Conservation (phyloP, 345 rosid species). For the Acer yangbiense region DNA sequence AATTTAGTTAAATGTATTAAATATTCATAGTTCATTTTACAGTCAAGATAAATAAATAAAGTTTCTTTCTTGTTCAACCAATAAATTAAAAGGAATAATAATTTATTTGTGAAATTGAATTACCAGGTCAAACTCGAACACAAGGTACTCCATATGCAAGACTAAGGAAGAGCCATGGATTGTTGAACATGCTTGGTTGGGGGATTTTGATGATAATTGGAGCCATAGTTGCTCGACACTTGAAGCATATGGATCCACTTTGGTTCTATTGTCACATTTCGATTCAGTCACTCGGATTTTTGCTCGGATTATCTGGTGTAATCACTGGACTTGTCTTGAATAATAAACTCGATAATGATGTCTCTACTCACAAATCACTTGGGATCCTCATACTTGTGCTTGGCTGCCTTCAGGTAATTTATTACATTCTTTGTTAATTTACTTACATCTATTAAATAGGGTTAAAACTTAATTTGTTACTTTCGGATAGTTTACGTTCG, state of each 20-base stretch:
- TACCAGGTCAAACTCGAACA: conserved; percentile 37
- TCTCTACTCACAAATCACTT: conserved; percentile 61
- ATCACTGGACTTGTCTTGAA: conserved; percentile 61
- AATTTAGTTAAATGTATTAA: too few relatives aligned
- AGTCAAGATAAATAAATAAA: too few relatives aligned
- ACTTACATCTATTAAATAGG: too few relatives aligned
- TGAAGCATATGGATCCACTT: conserved; percentile 59
- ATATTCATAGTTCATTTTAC: too few relatives aligned
- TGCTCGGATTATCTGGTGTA: conserved; percentile 59
- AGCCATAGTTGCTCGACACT: conserved; percentile 56
- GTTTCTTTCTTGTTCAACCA: too few relatives aligned
- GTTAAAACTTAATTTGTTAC: too few relatives aligned
- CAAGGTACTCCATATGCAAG: conserved; percentile 27
- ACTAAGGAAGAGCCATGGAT: conserved; percentile 73
- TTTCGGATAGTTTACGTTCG: too few relatives aligned
- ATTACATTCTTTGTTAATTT: neutral
- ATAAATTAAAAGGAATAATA: too few relatives aligned
- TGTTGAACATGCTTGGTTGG: conserved; percentile 76
- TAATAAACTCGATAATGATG: conserved; percentile 36
- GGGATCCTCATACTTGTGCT: conserved; percentile 75
- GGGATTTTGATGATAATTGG: conserved; percentile 72
- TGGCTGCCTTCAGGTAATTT: conserved; percentile 72
- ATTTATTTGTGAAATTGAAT: too few relatives aligned
- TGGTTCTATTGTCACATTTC: conserved; percentile 71
- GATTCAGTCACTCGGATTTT: conserved; percentile 55